These are phyloP conservation scores for Gillenia trifoliata DNA, from an alignment of 306 rosid species.

Conservation along the genomic window DNA sequence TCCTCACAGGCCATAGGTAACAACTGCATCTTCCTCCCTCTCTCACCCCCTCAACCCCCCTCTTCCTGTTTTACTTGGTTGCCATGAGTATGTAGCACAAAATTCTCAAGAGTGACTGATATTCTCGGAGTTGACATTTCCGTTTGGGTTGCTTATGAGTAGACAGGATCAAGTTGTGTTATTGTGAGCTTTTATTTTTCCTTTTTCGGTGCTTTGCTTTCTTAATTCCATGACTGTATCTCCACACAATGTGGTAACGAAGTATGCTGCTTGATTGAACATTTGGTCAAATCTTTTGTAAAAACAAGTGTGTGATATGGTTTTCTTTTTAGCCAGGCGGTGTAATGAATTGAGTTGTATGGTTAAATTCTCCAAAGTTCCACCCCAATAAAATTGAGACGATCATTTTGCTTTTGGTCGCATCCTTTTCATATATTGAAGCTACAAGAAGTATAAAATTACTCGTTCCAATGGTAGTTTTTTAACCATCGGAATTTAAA, in stretches of 20 bases:
- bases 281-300: neutral
- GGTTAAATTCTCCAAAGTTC: neutral
- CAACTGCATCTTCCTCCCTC: slow-evolving; percentile 8
- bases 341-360: neutral
- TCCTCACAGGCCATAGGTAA: slow-evolving; percentile 38
- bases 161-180: neutral
- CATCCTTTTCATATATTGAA: too few relatives aligned
- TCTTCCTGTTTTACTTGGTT: neutral
- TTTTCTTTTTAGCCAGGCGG: neutral
- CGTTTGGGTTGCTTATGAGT: slow-evolving; percentile 1
- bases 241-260: neutral
- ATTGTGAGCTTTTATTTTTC: neutral
- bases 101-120: neutral
- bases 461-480: too few relatives aligned
- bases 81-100: slow-evolving; percentile 3
- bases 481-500: too few relatives aligned
- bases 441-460: too few relatives aligned
- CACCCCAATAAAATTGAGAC: neutral
- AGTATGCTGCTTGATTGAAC: neutral
- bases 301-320: neutral
- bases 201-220: neutral
- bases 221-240: neutral
- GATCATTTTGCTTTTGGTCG: neutral
- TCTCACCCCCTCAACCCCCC: neutral
- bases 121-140: neutral